These are phyloP conservation scores for Saccharomyces jurei DNA, from an alignment of 805 yeast species.

Conservation along the genomic window DNA sequence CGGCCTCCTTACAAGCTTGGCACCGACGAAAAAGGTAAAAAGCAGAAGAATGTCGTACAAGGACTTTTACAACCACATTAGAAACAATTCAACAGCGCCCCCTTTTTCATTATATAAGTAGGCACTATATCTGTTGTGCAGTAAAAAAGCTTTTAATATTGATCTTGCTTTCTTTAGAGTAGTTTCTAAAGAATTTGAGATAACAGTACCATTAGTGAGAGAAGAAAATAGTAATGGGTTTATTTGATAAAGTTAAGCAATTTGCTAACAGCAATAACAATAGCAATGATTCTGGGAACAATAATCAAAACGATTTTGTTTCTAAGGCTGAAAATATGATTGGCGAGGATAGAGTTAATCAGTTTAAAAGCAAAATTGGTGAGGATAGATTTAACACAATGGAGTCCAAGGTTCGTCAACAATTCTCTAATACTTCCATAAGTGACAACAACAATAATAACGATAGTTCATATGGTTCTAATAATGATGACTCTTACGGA, in stretches of 20 bases:
- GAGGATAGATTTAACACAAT: conserved; percentile 25
- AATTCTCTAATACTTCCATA: conserved; percentile 23
- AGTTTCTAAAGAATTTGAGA: not conserved
- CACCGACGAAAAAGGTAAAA: not conserved
- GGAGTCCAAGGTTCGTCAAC: conserved; percentile 23
- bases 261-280: conserved; percentile 25
- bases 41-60: not conserved
- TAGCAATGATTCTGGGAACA: conserved; percentile 6
- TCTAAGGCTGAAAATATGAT: conserved; percentile 24
- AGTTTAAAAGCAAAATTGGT: conserved; percentile 27
- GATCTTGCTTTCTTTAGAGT: not conserved
- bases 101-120: not conserved
- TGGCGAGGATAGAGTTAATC: conserved; percentile 27
- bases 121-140: not conserved
- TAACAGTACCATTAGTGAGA: not conserved
- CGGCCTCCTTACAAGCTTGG: not conserved
- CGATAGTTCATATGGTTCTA: conserved; percentile 20
- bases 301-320: conserved; percentile 18
- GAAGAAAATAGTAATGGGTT: conserved; percentile 31
- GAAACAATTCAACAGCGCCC: not conserved
- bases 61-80: not conserved
- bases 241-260: conserved; percentile 37
- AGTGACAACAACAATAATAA: conserved; percentile 13
- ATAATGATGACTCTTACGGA: conserved; percentile 20
- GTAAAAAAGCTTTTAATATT: not conserved